Percentiles rank a stretch among this genome's conserved stretches.
Evolutionary conservation across 495 filamentous ascomycete species (phyloP).

Genomic region (Pseudoneurospora amorphoporcata): DNA sequence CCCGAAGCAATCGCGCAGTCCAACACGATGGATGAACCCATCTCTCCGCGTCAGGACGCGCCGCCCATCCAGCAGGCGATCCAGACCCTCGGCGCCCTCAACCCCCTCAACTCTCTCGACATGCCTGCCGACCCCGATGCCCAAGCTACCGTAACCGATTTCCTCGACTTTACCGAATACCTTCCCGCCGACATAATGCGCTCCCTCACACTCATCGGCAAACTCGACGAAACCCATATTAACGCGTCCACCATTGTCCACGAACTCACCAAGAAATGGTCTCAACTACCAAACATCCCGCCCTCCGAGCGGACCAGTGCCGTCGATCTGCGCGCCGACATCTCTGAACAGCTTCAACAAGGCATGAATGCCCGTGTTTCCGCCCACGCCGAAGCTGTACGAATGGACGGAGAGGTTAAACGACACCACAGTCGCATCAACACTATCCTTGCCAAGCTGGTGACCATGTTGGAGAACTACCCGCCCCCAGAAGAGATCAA

Average conservation of each 20-base stretch:
- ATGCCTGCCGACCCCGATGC: conserved; percentile 71
- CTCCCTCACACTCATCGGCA: conserved; percentile 77
- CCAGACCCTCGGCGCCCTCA: conserved; percentile 20
- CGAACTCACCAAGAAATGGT: conserved; percentile 63
- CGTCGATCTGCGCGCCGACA: conserved; percentile 56
- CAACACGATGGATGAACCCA: conserved; percentile 23
- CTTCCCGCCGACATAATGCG: conserved; percentile 87
- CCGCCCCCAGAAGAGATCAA: conserved; percentile 43
- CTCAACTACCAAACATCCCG: conserved; percentile 52
- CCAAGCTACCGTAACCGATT: conserved; percentile 90
- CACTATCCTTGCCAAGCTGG: conserved; percentile 71
- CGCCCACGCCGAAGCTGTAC: conserved; percentile 69
- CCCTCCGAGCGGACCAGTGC: conserved; percentile 33
- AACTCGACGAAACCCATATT: conserved; percentile 64
- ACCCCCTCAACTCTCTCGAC: conserved; percentile 21
- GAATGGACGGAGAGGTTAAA: conserved; percentile 66
- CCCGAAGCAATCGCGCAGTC: conserved; percentile 10
- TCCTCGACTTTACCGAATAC: conserved; percentile 93
- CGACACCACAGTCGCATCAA: conserved; percentile 67
- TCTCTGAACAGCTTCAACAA: conserved; percentile 63
- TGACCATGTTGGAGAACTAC: conserved; percentile 54
- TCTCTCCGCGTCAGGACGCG: conserved; percentile 30
- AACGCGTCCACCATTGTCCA: conserved; percentile 58
- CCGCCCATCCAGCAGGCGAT: conserved; percentile 20
- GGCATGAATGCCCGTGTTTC: conserved; percentile 68